Evolutionary conservation across 305 asterid genomes (phyloP), one percentile per base, ranked within the genome.

Genomic region (Rubia peregrina): DNA sequence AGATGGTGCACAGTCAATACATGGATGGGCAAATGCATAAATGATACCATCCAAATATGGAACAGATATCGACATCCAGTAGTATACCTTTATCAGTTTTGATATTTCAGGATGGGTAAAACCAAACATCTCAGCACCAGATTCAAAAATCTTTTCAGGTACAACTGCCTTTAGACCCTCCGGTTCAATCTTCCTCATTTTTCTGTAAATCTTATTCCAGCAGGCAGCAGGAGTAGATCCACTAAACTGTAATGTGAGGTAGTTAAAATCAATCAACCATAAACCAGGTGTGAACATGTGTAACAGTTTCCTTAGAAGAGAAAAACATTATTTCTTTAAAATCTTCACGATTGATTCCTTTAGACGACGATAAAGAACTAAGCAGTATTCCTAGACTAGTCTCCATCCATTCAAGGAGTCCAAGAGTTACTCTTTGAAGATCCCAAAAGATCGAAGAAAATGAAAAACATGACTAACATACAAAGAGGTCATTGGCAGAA

Each of bases 51-150:
- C 42, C 26, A 30, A 53, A 41, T 9, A n/a, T n/a, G 43, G 0
- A 33, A 21, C 19, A 42, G 59, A 67, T 16, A 48, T n/a, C 6
- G 10, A 48, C 59, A 14, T 49, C 1, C 61, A 48, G 44, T 30
- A 1, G 13, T n/a, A 71, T 85, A 92, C 98, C 96, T 89, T 79
- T 72, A 92, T 85, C 80, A 92, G 91, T 84, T 84, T 80, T 62
- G 85, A 79, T 75, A 87, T 85, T 81, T 90, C 88, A 22, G 95
- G 95, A 74, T 87, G 85, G 67, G 97, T 80, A 79, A 92, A 84
- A 44, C 98, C 97, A 83, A 90, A 92, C 97, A 87, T 87, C 72
- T 70, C 84, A 73, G 92, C 80, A 80, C 98, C 98, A 76, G 97
- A 80, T 67, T 80, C 83, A 71, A 85, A 90, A 78, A 49, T 66